phyloP scores from a whole-genome alignment of 2,329 filamentous ascomycete species.

The Fusarium irregulare region DNA sequence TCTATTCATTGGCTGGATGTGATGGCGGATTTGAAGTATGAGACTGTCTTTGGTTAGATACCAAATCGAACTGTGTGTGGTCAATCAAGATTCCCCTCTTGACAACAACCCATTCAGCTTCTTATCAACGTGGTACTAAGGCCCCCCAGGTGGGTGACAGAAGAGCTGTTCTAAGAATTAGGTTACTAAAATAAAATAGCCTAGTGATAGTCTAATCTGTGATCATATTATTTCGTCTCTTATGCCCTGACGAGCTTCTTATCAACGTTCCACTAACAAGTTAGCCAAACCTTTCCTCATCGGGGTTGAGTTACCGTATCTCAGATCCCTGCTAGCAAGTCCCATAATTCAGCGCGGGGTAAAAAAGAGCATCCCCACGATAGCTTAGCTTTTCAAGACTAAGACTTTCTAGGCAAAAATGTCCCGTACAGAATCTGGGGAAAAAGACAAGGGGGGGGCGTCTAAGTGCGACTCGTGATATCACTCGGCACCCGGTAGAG shows the following conservation, averaged over 20 bases:
- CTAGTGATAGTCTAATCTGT: too few species aligned
- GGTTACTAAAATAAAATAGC: neutral
- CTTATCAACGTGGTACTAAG: neutral
- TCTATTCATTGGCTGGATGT: slow-evolving; percentile 29
- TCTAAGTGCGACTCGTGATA: slow-evolving; percentile 17
- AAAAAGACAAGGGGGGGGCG: slow-evolving; percentile 1
- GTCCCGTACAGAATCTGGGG: slow-evolving; percentile 33
- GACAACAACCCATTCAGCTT: slow-evolving; percentile 2
- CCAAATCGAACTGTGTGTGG: neutral
- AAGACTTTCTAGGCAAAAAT: slow-evolving; percentile 34
- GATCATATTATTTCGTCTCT: neutral
- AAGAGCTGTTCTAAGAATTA: neutral
- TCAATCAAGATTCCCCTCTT: slow-evolving; percentile 9
- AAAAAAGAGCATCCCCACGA: neutral
- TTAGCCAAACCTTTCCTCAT: slow-evolving; percentile 22
- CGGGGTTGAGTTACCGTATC: slow-evolving; percentile 32
- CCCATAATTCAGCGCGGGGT: slow-evolving; percentile 20
- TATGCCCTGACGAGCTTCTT: neutral
- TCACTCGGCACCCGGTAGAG: neutral
- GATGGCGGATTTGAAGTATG: slow-evolving; percentile 29
- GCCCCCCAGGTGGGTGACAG: neutral
- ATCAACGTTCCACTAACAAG: neutral
- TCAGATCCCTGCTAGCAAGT: neutral
- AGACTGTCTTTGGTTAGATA: slow-evolving; percentile 34
- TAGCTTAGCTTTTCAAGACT: slow-evolving; percentile 18